These are phyloP conservation scores for Rhododendron griersonianum DNA, from an alignment of 148 eudicot genomes.

Conservation along the genomic window DNA sequence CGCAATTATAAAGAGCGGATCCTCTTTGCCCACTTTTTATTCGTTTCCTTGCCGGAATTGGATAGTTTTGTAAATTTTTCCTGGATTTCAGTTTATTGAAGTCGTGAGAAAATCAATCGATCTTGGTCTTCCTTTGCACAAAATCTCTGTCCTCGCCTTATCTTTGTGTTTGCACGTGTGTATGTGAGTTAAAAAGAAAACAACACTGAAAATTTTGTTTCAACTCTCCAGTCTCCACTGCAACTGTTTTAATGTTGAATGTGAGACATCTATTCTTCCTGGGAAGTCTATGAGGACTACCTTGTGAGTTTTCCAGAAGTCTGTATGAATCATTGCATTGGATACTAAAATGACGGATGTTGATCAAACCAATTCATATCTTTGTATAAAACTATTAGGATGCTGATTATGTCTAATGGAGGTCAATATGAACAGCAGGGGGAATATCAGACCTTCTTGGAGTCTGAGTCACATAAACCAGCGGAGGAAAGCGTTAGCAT, in stretches of 20 bases:
- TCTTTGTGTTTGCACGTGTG: background rate
- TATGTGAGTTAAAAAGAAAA: background rate
- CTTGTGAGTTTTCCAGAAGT: background rate
- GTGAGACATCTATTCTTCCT: background rate
- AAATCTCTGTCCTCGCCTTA: background rate
- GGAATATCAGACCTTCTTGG: background rate
- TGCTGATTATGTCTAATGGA: background rate
- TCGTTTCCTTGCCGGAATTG: background rate
- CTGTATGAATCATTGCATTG: background rate
- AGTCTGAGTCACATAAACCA: background rate
- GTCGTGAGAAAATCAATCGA: background rate
- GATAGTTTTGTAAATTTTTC: background rate
- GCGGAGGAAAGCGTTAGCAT: background rate
- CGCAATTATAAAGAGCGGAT: background rate
- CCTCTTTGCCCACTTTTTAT: background rate
- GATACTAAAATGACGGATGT: background rate
- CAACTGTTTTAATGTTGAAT: background rate
- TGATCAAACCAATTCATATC: background rate
- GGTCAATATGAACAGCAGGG: conserved; percentile 1
- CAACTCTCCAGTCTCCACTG: background rate
- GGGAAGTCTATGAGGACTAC: background rate
- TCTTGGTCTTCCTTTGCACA: background rate
- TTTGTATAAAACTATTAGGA: background rate
- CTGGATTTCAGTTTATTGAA: background rate
- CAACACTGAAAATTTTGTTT: background rate